These are phyloP conservation scores for Globisporangium nagaii DNA, from an alignment of 352 stramenopile genomes.

Conservation along the genomic window DNA sequence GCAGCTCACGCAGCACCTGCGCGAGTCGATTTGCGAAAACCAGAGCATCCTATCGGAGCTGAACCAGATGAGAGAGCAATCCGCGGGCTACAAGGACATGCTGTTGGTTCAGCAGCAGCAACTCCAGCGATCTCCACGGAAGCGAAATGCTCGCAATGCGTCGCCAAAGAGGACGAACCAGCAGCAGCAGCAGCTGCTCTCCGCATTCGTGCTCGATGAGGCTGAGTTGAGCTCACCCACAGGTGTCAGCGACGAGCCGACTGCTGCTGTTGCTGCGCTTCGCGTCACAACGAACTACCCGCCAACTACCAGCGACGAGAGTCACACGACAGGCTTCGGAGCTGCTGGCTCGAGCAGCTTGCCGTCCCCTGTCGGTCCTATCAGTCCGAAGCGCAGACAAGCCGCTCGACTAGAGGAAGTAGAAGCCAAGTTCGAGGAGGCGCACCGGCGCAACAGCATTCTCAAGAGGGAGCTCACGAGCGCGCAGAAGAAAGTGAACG, in stretches of 20 bases:
- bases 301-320: no score
- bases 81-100: slow-evolving; percentile 18
- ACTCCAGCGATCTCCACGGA: slow-evolving; percentile 20
- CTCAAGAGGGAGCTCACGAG: slow-evolving; percentile 48
- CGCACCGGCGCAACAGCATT: slow-evolving; percentile 30
- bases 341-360: background rate
- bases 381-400: slow-evolving; percentile 16
- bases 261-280: background rate
- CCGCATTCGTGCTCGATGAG: background rate
- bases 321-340: no score
- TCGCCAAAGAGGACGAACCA: background rate
- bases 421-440: slow-evolving; percentile 46
- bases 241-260: background rate
- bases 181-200: background rate
- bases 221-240: background rate
- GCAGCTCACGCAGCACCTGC: slow-evolving; percentile 34
- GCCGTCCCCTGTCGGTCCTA: slow-evolving; percentile 8
- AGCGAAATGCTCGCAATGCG: slow-evolving; percentile 1
- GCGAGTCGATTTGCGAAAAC: slow-evolving; percentile 56
- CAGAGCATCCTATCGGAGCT: slow-evolving; percentile 43
- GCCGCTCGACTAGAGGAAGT: slow-evolving; percentile 20
- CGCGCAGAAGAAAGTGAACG: slow-evolving; percentile 42
- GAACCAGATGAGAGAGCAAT: slow-evolving; percentile 28
- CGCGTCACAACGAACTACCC: slow-evolving; percentile 3
- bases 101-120: slow-evolving; percentile 11